Conservation (phyloP, 352 stramenopile species). For the Phytophthora crassamura region DNA sequence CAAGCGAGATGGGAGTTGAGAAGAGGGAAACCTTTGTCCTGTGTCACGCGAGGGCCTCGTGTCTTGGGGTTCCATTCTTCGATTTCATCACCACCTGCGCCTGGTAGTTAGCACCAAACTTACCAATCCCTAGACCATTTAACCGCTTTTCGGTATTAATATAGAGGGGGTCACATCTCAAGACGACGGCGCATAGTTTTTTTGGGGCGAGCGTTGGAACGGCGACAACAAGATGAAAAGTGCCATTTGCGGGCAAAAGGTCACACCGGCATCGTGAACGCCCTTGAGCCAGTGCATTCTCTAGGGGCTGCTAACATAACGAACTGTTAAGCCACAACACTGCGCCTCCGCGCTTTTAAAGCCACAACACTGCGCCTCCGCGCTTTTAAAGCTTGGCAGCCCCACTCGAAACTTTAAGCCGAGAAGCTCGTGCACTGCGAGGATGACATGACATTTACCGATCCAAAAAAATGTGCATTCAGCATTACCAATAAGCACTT, state of each 20-base stretch:
- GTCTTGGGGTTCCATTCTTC: constrained; percentile 7
- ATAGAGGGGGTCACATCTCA: constrained; percentile 19
- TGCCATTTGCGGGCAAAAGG: constrained; percentile 13
- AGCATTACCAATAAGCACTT: constrained; percentile 11
- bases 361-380: too few relatives aligned
- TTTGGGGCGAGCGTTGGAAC: constrained; percentile 9
- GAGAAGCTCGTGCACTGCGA: too few relatives aligned
- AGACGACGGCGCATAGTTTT: constrained; percentile 7
- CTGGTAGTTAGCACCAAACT: constrained; percentile 28
- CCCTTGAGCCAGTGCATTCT: not conserved
- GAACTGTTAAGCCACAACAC: too few relatives aligned
- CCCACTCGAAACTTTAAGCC: too few relatives aligned
- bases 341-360: too few relatives aligned
- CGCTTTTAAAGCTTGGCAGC: too few relatives aligned
- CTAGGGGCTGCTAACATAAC: too few relatives aligned
- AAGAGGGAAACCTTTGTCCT: too few relatives aligned
- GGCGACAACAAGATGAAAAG: constrained; percentile 33
- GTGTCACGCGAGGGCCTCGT: not conserved
- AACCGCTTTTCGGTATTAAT: constrained; percentile 28
- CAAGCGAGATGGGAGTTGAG: constrained; percentile 4
- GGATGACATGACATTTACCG: not conserved
- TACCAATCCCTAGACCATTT: constrained; percentile 21
- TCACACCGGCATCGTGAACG: constrained; percentile 3
- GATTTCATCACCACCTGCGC: constrained; percentile 13
- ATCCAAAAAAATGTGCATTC: not conserved